Percentiles rank a stretch among this genome's conserved stretches.
phyloP scores from a whole-genome alignment of 441 rosid genomes.

The Corymbia calophylla region DNA sequence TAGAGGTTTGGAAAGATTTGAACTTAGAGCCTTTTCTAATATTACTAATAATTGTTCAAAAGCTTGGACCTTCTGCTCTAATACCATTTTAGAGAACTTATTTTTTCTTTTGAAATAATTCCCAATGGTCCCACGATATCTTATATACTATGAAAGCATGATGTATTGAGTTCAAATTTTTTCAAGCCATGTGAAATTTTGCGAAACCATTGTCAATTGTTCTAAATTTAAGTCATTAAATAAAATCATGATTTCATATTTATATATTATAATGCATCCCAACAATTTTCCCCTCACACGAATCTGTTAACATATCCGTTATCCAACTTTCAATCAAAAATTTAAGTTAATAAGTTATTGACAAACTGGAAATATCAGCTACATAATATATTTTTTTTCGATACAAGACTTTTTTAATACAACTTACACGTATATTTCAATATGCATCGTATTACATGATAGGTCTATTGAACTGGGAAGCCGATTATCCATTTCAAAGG shows the following conservation, averaged over 20 bases:
- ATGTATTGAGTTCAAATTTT: background rate
- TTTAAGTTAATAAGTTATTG: too few species aligned
- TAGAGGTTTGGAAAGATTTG: background rate
- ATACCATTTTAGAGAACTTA: background rate
- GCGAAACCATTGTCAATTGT: rapidly evolving
- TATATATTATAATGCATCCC: background rate
- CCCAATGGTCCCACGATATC: rapidly evolving
- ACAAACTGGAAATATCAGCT: too few species aligned
- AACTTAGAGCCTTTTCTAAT: rapidly evolving
- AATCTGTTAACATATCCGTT: rapidly evolving
- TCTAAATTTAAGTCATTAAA: rapidly evolving
- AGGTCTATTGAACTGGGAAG: background rate
- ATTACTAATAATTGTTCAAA: rapidly evolving
- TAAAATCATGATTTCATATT: background rate
- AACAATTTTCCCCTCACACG: background rate
- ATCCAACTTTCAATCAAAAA: rapidly evolving
- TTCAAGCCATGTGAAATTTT: background rate
- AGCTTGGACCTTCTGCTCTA: background rate
- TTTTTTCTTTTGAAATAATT: background rate
- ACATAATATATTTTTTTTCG: too few species aligned
- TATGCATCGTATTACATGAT: background rate
- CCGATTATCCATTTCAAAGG: background rate
- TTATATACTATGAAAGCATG: background rate
- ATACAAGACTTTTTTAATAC: background rate
- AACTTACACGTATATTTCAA: background rate